phyloP scores from a whole-genome alignment of 108 stramenopile species.

The Cyclotella atomus region DNA sequence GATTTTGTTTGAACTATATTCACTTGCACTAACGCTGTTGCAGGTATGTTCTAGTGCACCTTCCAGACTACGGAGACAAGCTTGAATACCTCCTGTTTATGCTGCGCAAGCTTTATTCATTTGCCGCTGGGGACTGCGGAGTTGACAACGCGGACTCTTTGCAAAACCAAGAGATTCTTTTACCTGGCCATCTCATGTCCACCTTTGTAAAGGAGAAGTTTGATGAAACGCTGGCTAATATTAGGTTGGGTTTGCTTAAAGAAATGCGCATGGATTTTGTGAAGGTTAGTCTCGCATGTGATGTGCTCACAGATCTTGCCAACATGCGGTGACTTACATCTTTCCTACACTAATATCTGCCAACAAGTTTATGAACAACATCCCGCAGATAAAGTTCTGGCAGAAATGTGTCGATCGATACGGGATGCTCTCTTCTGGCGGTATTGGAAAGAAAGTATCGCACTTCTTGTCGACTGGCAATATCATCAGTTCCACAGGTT shows the following conservation, averaged over 20 bases:
- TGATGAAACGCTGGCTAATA: conserved; percentile 78
- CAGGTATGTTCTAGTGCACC: conserved; percentile 85
- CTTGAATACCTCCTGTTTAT: conserved; percentile 88
- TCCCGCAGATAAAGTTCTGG: conserved; percentile 65
- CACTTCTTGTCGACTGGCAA: conserved; percentile 97
- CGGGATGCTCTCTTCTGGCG: conserved; percentile 69
- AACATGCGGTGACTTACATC: not conserved
- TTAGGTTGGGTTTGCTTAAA: conserved; percentile 68
- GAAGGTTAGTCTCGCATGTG: conserved; percentile 29
- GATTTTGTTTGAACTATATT: not conserved
- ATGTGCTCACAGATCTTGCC: not conserved
- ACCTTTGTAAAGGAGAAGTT: conserved; percentile 97
- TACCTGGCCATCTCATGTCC: conserved; percentile 90
- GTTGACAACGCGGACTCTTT: conserved; percentile 97
- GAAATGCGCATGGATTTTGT: conserved; percentile 80
- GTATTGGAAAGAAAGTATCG: conserved; percentile 90
- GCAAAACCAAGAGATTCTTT: conserved; percentile 94
- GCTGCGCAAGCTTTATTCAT: conserved; percentile 92
- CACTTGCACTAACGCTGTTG: not conserved
- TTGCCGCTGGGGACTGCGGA: conserved; percentile 92
- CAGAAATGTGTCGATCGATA: conserved; percentile 76
- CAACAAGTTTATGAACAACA: conserved; percentile 48
- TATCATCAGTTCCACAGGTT: conserved; percentile 88
- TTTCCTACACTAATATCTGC: not conserved
- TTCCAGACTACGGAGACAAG: conserved; percentile 88